phyloP scores from a whole-genome alignment of 352 stramenopile genomes.

The Pythium brassicae region DNA sequence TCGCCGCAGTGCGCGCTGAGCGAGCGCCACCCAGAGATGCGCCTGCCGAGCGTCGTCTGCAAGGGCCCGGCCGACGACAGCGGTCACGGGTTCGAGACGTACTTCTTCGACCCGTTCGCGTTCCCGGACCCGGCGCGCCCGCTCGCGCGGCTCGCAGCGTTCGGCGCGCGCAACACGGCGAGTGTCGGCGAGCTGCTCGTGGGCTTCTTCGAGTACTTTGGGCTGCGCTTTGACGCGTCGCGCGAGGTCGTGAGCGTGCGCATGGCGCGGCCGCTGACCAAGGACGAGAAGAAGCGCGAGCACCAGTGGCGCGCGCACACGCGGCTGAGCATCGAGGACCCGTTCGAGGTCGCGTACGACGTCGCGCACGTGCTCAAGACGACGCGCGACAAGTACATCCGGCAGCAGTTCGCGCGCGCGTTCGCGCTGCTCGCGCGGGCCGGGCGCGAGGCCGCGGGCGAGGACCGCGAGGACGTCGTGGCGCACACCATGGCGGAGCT shows the following conservation, averaged over 20 bases:
- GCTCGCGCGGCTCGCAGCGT: conserved; percentile 32
- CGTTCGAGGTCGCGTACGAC: conserved; percentile 98
- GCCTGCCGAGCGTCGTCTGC: conserved; percentile 48
- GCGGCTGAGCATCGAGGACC: conserved; percentile 95
- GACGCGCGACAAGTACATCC: conserved; percentile 81
- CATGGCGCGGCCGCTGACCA: conserved; percentile 58
- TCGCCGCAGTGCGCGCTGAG: conserved; percentile 34
- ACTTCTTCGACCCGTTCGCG: conserved; percentile 79
- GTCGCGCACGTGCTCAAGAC: conserved; percentile 96
- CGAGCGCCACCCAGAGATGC: conserved; percentile 28
- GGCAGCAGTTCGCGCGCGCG: conserved; percentile 73
- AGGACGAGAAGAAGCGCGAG: conserved; percentile 69
- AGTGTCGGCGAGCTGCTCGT: conserved; percentile 64
- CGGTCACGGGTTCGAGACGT: conserved; percentile 59
- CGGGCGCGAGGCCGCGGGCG: conserved; percentile 3
- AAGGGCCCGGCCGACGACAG: conserved; percentile 43
- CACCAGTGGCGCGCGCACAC: conserved; percentile 74
- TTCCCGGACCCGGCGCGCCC: conserved; percentile 45
- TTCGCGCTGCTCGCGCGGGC: conserved; percentile 60
- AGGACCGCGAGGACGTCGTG: background rate
- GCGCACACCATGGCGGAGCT: conserved; percentile 6
- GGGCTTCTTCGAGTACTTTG: conserved; percentile 77
- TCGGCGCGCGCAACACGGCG: conserved; percentile 40
- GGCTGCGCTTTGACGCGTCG: conserved; percentile 64
- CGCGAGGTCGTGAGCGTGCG: conserved; percentile 64